Percentiles rank a stretch among this genome's conserved stretches.
These are phyloP conservation scores for Saturnispora saitoi DNA, from an alignment of 805 yeast species.

Conservation along the genomic window DNA sequence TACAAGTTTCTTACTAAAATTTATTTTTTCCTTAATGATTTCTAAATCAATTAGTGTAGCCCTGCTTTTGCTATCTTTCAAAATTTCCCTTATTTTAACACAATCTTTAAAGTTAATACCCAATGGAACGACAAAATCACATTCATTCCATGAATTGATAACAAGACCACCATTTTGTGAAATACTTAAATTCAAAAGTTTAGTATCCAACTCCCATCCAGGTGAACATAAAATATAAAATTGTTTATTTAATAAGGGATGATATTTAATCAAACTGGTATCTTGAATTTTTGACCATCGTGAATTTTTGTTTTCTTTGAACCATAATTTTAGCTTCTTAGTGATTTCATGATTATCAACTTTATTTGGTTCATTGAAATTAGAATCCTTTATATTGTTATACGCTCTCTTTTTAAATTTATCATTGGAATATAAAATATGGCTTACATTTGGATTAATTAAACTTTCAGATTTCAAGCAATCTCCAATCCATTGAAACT, in stretches of 20 bases:
- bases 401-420: conserved; percentile 18
- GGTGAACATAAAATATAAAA: not conserved
- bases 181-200: conserved; percentile 1
- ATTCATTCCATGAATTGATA: not conserved
- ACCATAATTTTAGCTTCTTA: not conserved
- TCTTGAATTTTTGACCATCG: not conserved
- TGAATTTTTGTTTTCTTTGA: not conserved
- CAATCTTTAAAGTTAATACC: not conserved
- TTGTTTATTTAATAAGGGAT: not conserved
- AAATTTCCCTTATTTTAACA: not conserved
- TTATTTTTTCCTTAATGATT: not conserved
- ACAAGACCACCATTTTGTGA: conserved; percentile 9
- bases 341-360: not conserved
- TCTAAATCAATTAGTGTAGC: not conserved
- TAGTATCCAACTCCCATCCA: conserved; percentile 2
- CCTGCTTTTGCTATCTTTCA: not conserved
- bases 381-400: conserved; percentile 45
- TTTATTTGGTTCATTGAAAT: conserved; percentile 47
- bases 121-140: not conserved
- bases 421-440: conserved; percentile 32
- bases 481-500: conserved; percentile 67
- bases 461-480: conserved; percentile 38
- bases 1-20: not conserved
- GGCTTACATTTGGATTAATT: conserved; percentile 52
- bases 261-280: not conserved